Conservation (phyloP, 1,284 basidiomycete species). For the Trametes versicolor region DNA sequence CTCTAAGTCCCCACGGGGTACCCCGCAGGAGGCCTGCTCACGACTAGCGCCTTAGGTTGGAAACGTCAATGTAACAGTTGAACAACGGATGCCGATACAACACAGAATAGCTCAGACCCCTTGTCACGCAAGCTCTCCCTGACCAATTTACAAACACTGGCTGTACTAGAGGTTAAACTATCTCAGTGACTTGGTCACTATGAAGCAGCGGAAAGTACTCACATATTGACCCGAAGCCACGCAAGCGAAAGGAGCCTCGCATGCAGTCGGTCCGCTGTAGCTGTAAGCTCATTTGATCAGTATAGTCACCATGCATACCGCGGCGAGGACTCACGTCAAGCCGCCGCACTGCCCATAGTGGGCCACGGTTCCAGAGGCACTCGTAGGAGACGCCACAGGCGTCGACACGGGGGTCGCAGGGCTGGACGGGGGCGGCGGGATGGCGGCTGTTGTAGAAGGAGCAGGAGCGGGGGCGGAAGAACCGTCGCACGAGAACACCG, state of each 20-base stretch:
- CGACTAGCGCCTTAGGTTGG: not conserved
- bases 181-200: not conserved
- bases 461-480: constrained; percentile 19
- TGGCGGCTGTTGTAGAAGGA: constrained; percentile 21
- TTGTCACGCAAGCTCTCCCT: not conserved
- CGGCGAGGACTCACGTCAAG: constrained; percentile 37
- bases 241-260: constrained; percentile 30
- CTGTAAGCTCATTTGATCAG: constrained; percentile 2
- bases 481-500: constrained; percentile 44
- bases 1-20: too few species aligned
- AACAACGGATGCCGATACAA: not conserved
- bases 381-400: constrained; percentile 33
- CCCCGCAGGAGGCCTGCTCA: not conserved
- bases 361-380: constrained; percentile 41
- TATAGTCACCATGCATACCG: not conserved
- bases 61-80: not conserved
- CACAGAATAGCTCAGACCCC: not conserved
- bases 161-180: constrained; percentile 46
- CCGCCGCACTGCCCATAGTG: constrained; percentile 55
- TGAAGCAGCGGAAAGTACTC: constrained; percentile 2
- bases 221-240: constrained; percentile 35
- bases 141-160: constrained; percentile 43
- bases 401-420: constrained; percentile 21
- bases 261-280: constrained; percentile 31
- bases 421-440: constrained; percentile 7